phyloP scores from a whole-genome alignment of 164 flowering plant species.

The Umbilicus rupestris region DNA sequence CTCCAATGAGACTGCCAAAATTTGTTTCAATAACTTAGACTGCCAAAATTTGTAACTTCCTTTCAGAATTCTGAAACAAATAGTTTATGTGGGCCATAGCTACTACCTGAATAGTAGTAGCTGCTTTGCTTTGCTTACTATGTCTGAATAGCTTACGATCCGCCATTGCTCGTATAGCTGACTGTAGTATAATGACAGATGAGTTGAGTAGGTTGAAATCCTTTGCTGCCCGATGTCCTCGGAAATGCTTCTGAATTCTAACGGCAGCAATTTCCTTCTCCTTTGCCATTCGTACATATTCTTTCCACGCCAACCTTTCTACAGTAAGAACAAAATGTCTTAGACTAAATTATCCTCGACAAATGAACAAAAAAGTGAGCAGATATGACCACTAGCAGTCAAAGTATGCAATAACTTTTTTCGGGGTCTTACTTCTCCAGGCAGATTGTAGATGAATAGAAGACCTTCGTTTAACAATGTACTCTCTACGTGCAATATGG shows the following conservation, averaged over 20 bases:
- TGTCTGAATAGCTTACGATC: constrained; percentile 48
- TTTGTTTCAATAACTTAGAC: constrained; percentile 18
- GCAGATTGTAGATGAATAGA: constrained; percentile 45
- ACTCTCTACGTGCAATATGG: constrained; percentile 47
- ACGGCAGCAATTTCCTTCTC: constrained; percentile 60
- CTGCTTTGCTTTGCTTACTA: constrained; percentile 48
- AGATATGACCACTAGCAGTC: neutral
- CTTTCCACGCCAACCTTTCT: constrained; percentile 60
- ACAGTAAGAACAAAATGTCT: constrained; percentile 10
- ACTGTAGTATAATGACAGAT: constrained; percentile 54
- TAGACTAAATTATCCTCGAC: neutral
- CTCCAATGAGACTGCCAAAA: constrained; percentile 65
- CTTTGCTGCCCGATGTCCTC: constrained; percentile 38
- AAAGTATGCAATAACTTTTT: neutral
- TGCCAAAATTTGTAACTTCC: constrained; percentile 22
- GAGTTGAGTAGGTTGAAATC: constrained; percentile 23
- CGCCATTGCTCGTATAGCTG: constrained; percentile 56
- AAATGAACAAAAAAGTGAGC: neutral
- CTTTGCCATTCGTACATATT: constrained; percentile 33
- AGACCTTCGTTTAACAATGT: constrained; percentile 38
- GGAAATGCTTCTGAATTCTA: constrained; percentile 56
- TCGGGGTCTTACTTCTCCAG: constrained; percentile 54
- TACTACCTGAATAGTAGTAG: constrained; percentile 58
- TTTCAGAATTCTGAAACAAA: constrained; percentile 1
- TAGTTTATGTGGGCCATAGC: neutral